These are phyloP conservation scores for Globisporangium orthogonon DNA, from an alignment of 352 stramenopile genomes.

Conservation along the genomic window DNA sequence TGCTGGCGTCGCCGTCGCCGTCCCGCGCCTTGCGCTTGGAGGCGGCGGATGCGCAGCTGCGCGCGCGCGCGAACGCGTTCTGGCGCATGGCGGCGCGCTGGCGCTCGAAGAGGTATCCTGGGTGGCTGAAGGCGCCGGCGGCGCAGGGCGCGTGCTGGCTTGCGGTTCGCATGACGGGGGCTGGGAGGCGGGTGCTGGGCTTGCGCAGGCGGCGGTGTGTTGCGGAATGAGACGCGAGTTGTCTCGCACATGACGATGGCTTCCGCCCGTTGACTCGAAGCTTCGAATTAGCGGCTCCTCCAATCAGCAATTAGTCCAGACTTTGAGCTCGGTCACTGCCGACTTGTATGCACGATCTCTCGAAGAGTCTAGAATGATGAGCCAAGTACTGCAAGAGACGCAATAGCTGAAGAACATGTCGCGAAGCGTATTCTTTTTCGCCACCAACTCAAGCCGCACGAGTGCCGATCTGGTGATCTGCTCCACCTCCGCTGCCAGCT, in stretches of 20 bases:
- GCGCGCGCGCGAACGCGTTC: conserved; percentile 36
- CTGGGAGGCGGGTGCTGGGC: too few species aligned
- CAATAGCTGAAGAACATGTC: not conserved
- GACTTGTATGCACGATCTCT: not conserved
- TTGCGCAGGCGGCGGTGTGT: not conserved
- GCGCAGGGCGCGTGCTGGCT: conserved; percentile 19
- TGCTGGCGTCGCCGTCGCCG: not conserved
- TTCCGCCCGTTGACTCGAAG: not conserved
- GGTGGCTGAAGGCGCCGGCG: conserved; percentile 27
- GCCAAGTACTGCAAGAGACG: not conserved
- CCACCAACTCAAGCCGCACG: too few species aligned
- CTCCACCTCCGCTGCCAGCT: too few species aligned
- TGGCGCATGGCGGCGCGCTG: conserved; percentile 32
- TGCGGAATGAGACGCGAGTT: not conserved
- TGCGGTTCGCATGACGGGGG: conserved; percentile 7
- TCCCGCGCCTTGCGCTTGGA: conserved; percentile 36
- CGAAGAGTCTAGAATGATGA: not conserved
- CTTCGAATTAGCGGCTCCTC: not conserved
- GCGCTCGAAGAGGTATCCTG: conserved; percentile 37
- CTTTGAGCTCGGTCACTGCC: not conserved
- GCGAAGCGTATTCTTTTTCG: too few species aligned
- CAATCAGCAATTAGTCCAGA: not conserved
- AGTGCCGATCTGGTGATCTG: too few species aligned
- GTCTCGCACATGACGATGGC: not conserved
- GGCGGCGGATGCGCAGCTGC: conserved; percentile 14